phyloP scores from a whole-genome alignment of 805 yeast genomes.

The Cyberlindnera saturnus region DNA sequence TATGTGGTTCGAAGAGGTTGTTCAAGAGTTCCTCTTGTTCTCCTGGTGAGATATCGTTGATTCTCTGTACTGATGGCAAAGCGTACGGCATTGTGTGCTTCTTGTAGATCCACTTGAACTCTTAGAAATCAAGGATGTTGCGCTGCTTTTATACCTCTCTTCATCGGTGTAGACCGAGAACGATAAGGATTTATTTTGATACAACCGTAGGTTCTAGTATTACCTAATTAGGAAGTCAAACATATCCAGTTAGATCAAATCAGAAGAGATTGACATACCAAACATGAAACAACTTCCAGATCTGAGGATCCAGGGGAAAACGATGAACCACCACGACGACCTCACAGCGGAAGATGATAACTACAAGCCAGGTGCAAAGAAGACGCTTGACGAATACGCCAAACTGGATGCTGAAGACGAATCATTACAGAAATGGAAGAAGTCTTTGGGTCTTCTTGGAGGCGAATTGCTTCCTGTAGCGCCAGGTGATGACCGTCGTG shows the following conservation, averaged over 20 bases:
- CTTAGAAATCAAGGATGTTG: no score
- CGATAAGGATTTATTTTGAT: no score
- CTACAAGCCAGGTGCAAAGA: slow-evolving; percentile 51
- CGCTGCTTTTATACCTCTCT: not conserved
- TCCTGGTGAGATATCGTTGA: slow-evolving; percentile 18
- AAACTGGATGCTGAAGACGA: slow-evolving; percentile 86
- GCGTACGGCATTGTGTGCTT: slow-evolving; percentile 11
- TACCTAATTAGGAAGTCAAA: no score
- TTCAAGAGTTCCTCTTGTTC: slow-evolving; percentile 38
- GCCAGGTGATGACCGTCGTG: slow-evolving; percentile 63
- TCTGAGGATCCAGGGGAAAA: not conserved
- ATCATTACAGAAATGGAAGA: slow-evolving; percentile 87
- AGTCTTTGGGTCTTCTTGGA: slow-evolving; percentile 68
- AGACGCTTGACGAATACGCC: slow-evolving; percentile 78
- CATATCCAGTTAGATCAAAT: no score
- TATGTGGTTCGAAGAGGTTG: slow-evolving; percentile 22
- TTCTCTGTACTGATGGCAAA: slow-evolving; percentile 28
- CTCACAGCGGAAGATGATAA: slow-evolving; percentile 58
- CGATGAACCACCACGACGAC: slow-evolving; percentile 36
- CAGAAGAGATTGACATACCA: no score
- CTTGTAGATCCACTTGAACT: no score
- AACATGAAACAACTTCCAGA: no score
- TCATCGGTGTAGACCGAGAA: slow-evolving; percentile 3
- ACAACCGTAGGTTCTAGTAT: no score
- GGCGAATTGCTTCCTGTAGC: slow-evolving; percentile 57